Conservation (phyloP, 305 asterid genomes). For the Solanum hybrid region DNA sequence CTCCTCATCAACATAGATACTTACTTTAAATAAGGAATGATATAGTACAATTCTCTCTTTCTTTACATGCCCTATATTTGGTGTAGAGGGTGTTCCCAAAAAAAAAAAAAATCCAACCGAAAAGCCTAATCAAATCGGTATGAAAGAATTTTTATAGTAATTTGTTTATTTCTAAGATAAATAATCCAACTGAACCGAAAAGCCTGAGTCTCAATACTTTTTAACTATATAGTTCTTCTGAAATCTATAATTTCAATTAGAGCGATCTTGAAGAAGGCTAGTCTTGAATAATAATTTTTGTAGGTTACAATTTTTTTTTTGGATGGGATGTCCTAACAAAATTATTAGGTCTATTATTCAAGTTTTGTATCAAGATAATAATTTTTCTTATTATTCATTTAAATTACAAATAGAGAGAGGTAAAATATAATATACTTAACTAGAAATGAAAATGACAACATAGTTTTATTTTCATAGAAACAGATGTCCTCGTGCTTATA, state of each 20-base stretch:
- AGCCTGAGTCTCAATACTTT: no score
- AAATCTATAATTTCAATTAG: background rate
- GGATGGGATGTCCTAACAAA: background rate
- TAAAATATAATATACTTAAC: background rate
- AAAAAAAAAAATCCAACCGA: background rate
- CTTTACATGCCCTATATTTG: background rate
- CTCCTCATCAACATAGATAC: background rate
- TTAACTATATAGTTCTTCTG: background rate
- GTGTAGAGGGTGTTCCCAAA: background rate
- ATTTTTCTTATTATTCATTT: background rate
- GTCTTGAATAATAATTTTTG: background rate
- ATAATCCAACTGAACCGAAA: accelerated
- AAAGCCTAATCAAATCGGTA: background rate
- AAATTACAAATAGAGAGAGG: background rate
- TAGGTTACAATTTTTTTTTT: background rate
- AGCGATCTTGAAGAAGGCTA: background rate
- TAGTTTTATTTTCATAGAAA: background rate
- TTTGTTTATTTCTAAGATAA: no score
- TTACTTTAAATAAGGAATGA: background rate
- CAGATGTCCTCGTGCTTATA: background rate
- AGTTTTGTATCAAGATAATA: background rate
- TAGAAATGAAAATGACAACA: background rate
- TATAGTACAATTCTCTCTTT: background rate
- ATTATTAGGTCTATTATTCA: background rate
- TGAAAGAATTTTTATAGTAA: no score